A percentile compares a stretch with the other conserved stretches of the same genome.
Conservation (phyloP, 768 basidiomycete genomes). For the Lactarius indigo region DNA sequence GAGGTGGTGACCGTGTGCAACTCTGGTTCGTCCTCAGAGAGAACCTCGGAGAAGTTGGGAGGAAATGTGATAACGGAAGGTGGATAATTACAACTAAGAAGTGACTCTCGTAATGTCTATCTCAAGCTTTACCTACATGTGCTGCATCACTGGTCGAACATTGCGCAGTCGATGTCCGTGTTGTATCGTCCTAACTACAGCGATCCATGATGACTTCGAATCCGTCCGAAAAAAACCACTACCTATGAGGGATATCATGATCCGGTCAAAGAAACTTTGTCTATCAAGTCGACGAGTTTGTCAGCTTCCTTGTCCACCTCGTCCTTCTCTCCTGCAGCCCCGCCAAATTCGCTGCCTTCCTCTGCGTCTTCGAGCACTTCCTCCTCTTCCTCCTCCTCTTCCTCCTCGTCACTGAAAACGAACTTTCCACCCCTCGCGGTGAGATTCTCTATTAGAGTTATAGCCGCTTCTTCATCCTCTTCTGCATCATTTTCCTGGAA, state of each 20-base stretch:
- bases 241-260: conserved; percentile 6
- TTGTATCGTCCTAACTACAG: conserved; percentile 13
- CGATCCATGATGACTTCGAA: neutral
- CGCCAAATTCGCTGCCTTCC: conserved; percentile 30
- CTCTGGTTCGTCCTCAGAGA: conserved; percentile 20
- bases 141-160: neutral
- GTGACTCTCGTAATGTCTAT: neutral
- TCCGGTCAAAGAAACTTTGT: conserved; percentile 46
- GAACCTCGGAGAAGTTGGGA: conserved; percentile 18
- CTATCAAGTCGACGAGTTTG: conserved; percentile 62
- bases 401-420: conserved; percentile 73
- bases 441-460: conserved; percentile 50
- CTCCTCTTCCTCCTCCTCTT: conserved; percentile 57
- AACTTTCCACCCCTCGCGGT: conserved; percentile 66
- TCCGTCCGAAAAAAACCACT: neutral
- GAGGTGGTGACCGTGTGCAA: conserved; percentile 1
- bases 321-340: conserved; percentile 32
- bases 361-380: conserved; percentile 40
- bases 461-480: conserved; percentile 64
- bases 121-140: neutral
- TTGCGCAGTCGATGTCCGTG: neutral
- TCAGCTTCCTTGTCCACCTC: conserved; percentile 41
- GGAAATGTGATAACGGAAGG: conserved; percentile 19
- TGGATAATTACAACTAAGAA: conserved; percentile 19
- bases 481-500: conserved; percentile 89